These are phyloP conservation scores for Ettlia oleoabundans DNA, from an alignment of 139 green algal genomes.

Conservation along the genomic window DNA sequence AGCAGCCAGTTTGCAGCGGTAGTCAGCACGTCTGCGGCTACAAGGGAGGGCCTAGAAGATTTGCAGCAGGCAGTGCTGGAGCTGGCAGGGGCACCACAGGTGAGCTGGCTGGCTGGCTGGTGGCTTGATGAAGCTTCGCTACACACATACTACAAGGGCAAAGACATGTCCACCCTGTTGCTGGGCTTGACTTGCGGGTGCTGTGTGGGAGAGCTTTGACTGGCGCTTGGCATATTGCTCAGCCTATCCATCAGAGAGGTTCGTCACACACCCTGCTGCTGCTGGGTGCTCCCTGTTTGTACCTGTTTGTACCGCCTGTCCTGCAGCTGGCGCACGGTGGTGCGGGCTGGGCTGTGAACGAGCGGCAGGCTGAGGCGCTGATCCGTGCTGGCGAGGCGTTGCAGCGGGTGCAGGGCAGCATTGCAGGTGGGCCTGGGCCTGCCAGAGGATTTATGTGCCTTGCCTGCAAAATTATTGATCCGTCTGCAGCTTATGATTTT, in stretches of 20 bases:
- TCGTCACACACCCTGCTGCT: too few species aligned
- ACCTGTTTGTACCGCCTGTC: too few species aligned
- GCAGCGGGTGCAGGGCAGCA: constrained; percentile 60
- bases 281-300: too few species aligned
- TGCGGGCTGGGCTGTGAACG: constrained; percentile 89
- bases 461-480: too few species aligned
- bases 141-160: background rate
- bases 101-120: background rate
- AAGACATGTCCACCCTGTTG: background rate
- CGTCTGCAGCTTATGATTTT: too few species aligned
- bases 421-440: constrained; percentile 34
- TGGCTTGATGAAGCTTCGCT: background rate
- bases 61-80: constrained; percentile 64
- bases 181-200: background rate
- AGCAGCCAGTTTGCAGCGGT: constrained; percentile 40
- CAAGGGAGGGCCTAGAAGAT: constrained; percentile 64
- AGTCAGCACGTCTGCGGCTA: constrained; percentile 72
- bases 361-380: constrained; percentile 90
- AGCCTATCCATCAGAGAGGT: too few species aligned
- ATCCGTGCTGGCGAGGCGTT: constrained; percentile 71
- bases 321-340: constrained; percentile 67
- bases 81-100: constrained; percentile 32
- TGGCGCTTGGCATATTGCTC: too few species aligned
- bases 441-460: background rate
- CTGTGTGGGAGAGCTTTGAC: too few species aligned